Conservation (phyloP, 192 early-diverging fungal genomes). For the Phycomyces blakesleeanus region DNA sequence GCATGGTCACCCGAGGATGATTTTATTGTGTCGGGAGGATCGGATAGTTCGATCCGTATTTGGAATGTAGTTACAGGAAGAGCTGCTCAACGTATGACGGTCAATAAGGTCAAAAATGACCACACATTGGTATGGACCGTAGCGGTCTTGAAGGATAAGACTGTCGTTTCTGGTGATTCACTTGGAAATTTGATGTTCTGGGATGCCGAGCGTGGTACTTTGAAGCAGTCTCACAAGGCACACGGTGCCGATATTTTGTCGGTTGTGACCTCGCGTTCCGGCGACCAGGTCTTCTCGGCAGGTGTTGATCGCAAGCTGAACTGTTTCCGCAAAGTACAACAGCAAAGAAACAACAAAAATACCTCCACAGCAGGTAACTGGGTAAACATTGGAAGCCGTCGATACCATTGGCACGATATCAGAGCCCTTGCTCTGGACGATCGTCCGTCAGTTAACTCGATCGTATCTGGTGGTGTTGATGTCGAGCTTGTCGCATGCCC, state of each 20-base stretch:
- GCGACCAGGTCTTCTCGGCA: constrained; percentile 75
- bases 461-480: constrained; percentile 87
- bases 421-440: constrained; percentile 81
- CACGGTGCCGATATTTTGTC: constrained; percentile 90
- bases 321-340: constrained; percentile 56
- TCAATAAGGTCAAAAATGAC: constrained; percentile 64
- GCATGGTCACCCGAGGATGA: constrained; percentile 76
- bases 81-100: constrained; percentile 66
- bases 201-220: constrained; percentile 65
- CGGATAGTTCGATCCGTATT: constrained; percentile 73
- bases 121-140: constrained; percentile 91
- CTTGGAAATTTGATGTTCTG: constrained; percentile 89
- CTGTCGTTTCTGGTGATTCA: constrained; percentile 88
- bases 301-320: constrained; percentile 89
- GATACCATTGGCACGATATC: constrained; percentile 95
- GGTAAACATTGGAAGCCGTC: constrained; percentile 79
- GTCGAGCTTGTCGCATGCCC: constrained; percentile 63
- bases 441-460: constrained; percentile 54
- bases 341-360: constrained; percentile 34
- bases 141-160: constrained; percentile 49
- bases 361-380: constrained; percentile 49
- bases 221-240: constrained; percentile 65
- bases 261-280: constrained; percentile 61
- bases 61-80: constrained; percentile 59
- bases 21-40: constrained; percentile 76